Conservation (phyloP, 2,329 filamentous ascomycete species). For the Botryotinia convoluta region DNA sequence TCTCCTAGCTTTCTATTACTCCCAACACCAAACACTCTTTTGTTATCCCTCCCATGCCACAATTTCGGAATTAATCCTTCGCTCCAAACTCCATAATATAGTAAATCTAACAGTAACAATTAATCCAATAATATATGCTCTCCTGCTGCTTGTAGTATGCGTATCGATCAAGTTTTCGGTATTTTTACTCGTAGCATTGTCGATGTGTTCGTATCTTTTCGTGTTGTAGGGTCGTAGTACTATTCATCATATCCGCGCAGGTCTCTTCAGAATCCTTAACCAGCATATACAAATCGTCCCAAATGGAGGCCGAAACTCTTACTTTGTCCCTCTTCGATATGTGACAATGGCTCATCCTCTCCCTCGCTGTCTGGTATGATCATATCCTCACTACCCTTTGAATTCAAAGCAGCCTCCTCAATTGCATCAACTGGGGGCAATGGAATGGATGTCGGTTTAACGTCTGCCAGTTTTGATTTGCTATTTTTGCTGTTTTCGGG, state of each 20-base stretch:
- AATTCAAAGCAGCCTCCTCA: slow-evolving; percentile 28
- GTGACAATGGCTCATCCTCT: slow-evolving; percentile 34
- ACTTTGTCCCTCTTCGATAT: slow-evolving; percentile 9
- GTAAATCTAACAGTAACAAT: not conserved
- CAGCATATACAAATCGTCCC: slow-evolving; percentile 25
- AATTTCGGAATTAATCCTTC: not conserved
- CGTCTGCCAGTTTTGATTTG: not conserved
- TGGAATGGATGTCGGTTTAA: slow-evolving; percentile 41
- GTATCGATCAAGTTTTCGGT: not conserved
- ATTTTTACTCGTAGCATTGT: not conserved
- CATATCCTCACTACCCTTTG: slow-evolving; percentile 50
- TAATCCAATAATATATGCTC: not conserved
- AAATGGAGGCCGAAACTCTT: slow-evolving; percentile 19
- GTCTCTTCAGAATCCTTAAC: not conserved
- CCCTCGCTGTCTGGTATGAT: slow-evolving; percentile 51
- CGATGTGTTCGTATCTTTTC: not conserved
- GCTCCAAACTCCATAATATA: not conserved
- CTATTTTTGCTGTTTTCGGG: slow-evolving; percentile 28
- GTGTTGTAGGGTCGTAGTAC: not conserved
- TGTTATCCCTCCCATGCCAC: not conserved
- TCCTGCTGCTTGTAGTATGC: not conserved
- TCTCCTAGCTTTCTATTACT: not conserved
- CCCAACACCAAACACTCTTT: slow-evolving; percentile 7
- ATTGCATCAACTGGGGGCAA: slow-evolving; percentile 33
- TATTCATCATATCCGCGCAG: not conserved